Evolutionary conservation across 345 rosid genomes (phyloP).

Genomic region (Salix dunnii): DNA sequence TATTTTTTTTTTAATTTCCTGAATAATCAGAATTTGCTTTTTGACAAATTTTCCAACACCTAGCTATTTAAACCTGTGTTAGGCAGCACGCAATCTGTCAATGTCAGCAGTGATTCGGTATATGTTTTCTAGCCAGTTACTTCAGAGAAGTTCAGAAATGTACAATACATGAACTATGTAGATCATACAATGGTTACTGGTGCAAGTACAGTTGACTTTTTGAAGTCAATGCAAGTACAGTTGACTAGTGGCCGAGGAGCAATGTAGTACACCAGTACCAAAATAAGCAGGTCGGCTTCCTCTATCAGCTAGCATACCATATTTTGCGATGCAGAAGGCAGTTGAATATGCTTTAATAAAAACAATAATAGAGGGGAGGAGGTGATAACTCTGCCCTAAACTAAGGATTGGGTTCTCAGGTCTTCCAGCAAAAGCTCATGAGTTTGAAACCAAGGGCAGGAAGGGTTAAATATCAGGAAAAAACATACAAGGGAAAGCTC

Average conservation of each 20-base stretch:
- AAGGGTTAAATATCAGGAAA: not conserved
- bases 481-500: too few relatives aligned
- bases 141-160: not conserved
- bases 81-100: not conserved
- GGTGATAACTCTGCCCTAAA: not conserved
- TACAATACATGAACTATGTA: not conserved
- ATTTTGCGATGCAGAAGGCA: not conserved
- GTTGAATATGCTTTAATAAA: not conserved
- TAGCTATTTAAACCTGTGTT: too few relatives aligned
- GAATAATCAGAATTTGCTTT: too few relatives aligned
- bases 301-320: not conserved
- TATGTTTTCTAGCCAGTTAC: not conserved
- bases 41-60: too few relatives aligned
- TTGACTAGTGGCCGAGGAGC: not conserved
- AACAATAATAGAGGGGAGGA: not conserved
- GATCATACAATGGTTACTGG: not conserved
- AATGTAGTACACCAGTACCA: not conserved
- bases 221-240: slow-evolving; percentile 2
- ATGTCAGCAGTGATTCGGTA: not conserved
- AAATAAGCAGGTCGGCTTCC: not conserved
- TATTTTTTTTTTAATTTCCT: too few relatives aligned
- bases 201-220: slow-evolving; percentile 1
- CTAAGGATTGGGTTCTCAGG: not conserved
- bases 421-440: not conserved
- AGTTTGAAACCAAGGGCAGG: not conserved